These are phyloP conservation scores for Mortierella sp. DNA, from an alignment of 371 early-diverging fungal species.

Conservation along the genomic window DNA sequence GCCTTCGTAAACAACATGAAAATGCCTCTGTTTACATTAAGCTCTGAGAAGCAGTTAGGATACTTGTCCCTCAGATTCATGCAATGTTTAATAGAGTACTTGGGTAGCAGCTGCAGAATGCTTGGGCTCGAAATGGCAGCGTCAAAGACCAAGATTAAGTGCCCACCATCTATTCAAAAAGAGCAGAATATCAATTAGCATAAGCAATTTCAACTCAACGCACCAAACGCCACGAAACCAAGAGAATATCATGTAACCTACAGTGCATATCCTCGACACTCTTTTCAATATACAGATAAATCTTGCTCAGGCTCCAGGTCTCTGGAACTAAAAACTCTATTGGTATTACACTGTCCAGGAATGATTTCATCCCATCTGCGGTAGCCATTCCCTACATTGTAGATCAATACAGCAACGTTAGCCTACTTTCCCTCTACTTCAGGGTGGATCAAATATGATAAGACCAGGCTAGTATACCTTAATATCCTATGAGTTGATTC, in stretches of 20 bases:
- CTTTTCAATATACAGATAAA: slow-evolving; percentile 77
- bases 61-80: slow-evolving; percentile 78
- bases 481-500: slow-evolving; percentile 74
- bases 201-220: neutral
- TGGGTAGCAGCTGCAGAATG: slow-evolving; percentile 67
- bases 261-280: slow-evolving; percentile 71
- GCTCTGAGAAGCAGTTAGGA: slow-evolving; percentile 71
- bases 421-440: neutral
- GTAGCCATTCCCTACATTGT: slow-evolving; percentile 55
- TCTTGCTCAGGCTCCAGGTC: slow-evolving; percentile 70
- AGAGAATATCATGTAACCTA: slow-evolving; percentile 40
- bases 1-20: no score
- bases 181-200: neutral
- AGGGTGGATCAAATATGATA: slow-evolving; percentile 20
- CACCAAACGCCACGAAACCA: neutral
- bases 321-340: slow-evolving; percentile 57
- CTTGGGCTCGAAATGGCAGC: slow-evolving; percentile 61
- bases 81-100: slow-evolving; percentile 76
- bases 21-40: slow-evolving; percentile 51
- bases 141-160: slow-evolving; percentile 78
- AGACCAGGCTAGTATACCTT: slow-evolving; percentile 53
- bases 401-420: neutral
- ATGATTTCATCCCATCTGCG: slow-evolving; percentile 49
- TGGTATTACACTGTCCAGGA: slow-evolving; percentile 60
- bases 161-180: slow-evolving; percentile 65